phyloP scores from a whole-genome alignment of 768 basidiomycete species.

The Paxillus rubicundulus region DNA sequence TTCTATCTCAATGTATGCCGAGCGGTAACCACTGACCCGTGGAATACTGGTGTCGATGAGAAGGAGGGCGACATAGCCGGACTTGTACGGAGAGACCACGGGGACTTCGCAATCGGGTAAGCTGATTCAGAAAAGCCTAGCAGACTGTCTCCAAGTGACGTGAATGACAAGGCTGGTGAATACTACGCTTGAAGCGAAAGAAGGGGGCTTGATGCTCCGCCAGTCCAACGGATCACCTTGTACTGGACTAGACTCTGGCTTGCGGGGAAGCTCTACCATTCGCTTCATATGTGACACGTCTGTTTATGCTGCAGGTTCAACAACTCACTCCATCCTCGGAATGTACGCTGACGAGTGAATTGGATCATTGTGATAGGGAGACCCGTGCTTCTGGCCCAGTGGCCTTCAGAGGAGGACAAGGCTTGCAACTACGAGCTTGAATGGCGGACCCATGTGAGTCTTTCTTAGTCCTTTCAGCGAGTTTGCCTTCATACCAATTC shows the following conservation, averaged over 20 bases:
- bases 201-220: conserved; percentile 52
- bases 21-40: conserved; percentile 52
- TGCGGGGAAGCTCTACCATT: conserved; percentile 63
- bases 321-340: not conserved
- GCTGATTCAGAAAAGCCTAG: conserved; percentile 1
- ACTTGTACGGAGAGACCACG: conserved; percentile 56
- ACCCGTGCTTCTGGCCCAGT: conserved; percentile 60
- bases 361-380: conserved; percentile 30
- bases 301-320: conserved; percentile 51
- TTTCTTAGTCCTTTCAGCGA: not conserved
- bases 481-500: not conserved
- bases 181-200: conserved; percentile 55
- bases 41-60: conserved; percentile 53
- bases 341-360: not conserved
- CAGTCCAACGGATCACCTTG: conserved; percentile 67
- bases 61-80: conserved; percentile 53
- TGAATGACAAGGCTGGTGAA: conserved; percentile 39
- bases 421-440: conserved; percentile 82
- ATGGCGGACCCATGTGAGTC: conserved; percentile 73
- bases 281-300: conserved; percentile 76
- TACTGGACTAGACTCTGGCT: conserved; percentile 33
- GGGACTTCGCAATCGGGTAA: conserved; percentile 75
- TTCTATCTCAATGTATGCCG: conserved; percentile 67
- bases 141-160: not conserved
- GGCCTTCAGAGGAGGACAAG: conserved; percentile 56